Percentiles rank a stretch among this genome's conserved stretches.
Evolutionary conservation across 177 flowering plant genomes (phyloP).

Genomic region (Telopea speciosissima): DNA sequence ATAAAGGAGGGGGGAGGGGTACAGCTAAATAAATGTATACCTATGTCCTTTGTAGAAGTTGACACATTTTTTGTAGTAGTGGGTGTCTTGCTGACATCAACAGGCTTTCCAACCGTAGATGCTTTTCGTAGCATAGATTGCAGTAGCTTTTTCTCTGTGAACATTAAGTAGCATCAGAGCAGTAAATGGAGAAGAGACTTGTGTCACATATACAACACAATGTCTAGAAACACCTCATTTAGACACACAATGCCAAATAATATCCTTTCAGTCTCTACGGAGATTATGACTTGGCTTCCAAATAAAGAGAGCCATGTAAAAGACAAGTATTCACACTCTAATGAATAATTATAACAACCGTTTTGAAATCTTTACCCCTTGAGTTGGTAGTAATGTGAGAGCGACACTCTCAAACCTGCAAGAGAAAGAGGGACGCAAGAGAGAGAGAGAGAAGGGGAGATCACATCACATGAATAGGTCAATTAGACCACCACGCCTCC

Average conservation of each 20-base stretch:
- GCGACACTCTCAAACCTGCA: no score
- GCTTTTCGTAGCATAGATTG: constrained; percentile 65
- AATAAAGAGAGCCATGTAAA: background rate
- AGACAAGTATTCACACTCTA: background rate
- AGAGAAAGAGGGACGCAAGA: no score
- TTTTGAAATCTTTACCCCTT: background rate
- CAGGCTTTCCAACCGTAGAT: constrained; percentile 37
- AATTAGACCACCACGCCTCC: no score
- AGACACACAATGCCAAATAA: background rate
- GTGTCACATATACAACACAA: no score
- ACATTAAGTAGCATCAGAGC: constrained; percentile 4
- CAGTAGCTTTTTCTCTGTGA: constrained; percentile 70
- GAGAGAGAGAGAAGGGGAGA: no score
- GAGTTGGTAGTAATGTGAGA: no score
- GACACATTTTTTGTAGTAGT: constrained; percentile 43
- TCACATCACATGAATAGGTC: no score
- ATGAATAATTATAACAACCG: no score
- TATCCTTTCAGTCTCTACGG: background rate
- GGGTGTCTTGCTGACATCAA: constrained; percentile 30
- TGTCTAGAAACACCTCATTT: background rate
- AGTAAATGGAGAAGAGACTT: background rate
- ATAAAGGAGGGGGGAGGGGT: no score
- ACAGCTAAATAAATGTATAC: constrained; percentile 20
- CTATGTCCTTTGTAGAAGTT: constrained; percentile 79
- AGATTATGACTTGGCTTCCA: background rate